These are phyloP conservation scores for Parietichytrium sp. DNA, from an alignment of 108 stramenopile species.

Conservation along the genomic window DNA sequence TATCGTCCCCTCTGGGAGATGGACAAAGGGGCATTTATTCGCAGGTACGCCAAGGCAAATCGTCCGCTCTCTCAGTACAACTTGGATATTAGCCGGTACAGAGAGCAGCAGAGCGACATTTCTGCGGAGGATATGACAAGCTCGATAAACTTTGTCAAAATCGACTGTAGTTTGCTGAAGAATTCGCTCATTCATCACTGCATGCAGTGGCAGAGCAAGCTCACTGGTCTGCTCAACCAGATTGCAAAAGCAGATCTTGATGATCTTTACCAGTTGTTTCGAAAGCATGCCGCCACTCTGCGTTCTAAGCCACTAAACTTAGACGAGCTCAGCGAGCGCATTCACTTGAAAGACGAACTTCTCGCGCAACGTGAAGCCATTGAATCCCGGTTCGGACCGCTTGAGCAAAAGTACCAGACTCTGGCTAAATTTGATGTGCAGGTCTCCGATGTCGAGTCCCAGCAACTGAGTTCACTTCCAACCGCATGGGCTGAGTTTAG, in stretches of 20 bases:
- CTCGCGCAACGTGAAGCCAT: conserved; percentile 41
- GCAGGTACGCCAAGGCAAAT: conserved; percentile 65
- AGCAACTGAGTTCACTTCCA: conserved; percentile 43
- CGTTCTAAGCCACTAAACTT: conserved; percentile 48
- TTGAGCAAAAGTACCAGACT: conserved; percentile 58
- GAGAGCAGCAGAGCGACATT: conserved; percentile 62
- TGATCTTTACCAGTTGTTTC: conserved; percentile 54
- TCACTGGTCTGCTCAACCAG: conserved; percentile 61
- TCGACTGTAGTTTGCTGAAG: conserved; percentile 65
- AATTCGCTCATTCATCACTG: conserved; percentile 56
- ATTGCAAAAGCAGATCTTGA: conserved; percentile 61
- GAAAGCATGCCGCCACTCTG: conserved; percentile 48
- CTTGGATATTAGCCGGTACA: conserved; percentile 52
- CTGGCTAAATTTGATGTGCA: conserved; percentile 60
- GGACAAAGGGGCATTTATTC: conserved; percentile 63
- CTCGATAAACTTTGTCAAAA: conserved; percentile 67
- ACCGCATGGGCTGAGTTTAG: conserved; percentile 50
- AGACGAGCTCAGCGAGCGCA: conserved; percentile 57
- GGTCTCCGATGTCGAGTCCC: conserved; percentile 52
- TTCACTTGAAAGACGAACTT: conserved; percentile 48
- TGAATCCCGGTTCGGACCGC: conserved; percentile 59
- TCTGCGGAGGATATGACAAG: conserved; percentile 48
- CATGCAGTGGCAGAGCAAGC: conserved; percentile 61
- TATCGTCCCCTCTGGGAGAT: conserved; percentile 67
- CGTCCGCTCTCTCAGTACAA: conserved; percentile 56